Evolutionary conservation across 139 green algal genomes (phyloP).

Genomic region (Zygnema cylindricum): DNA sequence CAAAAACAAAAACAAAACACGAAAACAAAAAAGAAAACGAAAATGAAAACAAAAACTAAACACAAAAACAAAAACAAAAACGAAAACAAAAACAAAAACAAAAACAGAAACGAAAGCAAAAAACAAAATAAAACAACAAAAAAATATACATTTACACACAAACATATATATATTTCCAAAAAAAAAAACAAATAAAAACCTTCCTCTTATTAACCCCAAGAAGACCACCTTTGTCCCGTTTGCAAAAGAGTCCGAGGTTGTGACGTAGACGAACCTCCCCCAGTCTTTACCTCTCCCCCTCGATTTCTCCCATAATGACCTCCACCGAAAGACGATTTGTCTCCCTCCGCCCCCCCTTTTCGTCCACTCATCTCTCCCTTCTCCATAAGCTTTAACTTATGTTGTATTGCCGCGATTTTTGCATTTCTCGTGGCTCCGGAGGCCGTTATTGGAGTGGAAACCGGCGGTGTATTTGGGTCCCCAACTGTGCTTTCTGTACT

Average conservation of each 20-base stretch:
- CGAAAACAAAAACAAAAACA: too few species aligned
- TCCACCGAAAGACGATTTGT: background rate
- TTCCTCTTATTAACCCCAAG: background rate
- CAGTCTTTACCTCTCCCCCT: background rate
- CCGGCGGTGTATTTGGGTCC: background rate
- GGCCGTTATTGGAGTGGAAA: background rate
- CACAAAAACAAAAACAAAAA: too few species aligned
- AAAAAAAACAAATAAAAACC: background rate
- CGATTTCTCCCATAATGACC: background rate
- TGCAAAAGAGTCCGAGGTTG: conserved; percentile 26
- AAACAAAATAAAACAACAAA: background rate
- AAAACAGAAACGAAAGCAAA: background rate
- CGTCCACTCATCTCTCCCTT: background rate
- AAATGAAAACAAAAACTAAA: too few species aligned
- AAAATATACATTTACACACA: background rate
- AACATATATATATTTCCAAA: background rate
- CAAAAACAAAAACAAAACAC: too few species aligned
- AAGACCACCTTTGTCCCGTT: conserved; percentile 15
- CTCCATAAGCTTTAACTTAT: conserved; percentile 38
- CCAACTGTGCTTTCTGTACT: background rate
- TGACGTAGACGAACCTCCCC: background rate
- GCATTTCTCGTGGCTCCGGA: conserved; percentile 20
- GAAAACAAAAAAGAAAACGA: too few species aligned
- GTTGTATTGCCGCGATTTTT: conserved; percentile 41
- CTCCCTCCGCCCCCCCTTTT: conserved; percentile 2